Evolutionary conservation across 306 rosid species (phyloP).

Genomic region (Glycine latifolia): DNA sequence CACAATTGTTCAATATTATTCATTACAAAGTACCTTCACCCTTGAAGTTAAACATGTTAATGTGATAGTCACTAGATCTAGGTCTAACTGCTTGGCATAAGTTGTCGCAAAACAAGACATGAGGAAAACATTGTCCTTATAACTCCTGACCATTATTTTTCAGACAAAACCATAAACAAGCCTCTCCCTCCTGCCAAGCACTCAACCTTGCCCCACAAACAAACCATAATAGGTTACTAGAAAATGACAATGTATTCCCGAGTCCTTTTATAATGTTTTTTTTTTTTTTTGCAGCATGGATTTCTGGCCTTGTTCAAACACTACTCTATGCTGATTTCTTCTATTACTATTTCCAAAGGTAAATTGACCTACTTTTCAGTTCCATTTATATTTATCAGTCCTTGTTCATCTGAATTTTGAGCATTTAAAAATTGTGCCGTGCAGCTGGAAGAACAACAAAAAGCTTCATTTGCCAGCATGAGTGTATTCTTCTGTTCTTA

Average conservation of each 20-base stretch:
- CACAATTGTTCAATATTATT: neutral
- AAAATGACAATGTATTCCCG: conserved; percentile 11
- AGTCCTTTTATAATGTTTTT: conserved; percentile 10
- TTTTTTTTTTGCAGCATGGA: conserved; percentile 73
- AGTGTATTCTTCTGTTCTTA: conserved; percentile 41
- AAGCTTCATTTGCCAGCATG: conserved; percentile 90
- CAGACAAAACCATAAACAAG: neutral
- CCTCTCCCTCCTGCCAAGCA: neutral
- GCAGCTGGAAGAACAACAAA: conserved; percentile 90
- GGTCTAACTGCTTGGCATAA: neutral
- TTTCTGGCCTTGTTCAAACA: conserved; percentile 82
- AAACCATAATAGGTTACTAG: neutral
- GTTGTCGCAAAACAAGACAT: too few relatives aligned
- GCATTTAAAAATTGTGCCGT: conserved; percentile 39
- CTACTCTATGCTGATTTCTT: conserved; percentile 89
- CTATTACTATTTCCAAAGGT: conserved; percentile 92
- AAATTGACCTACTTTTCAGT: conserved; percentile 30
- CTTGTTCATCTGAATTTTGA: conserved; percentile 17
- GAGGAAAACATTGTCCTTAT: neutral
- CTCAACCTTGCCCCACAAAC: neutral
- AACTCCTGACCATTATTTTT: neutral
- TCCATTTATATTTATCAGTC: conserved; percentile 3
- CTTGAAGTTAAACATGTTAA: too few relatives aligned
- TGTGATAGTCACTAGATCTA: too few relatives aligned
- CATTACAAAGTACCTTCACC: too few relatives aligned